Base-by-base conservation (phyloP, 495 filamentous ascomycete species). In the Annulohypoxylon maeteangense region DNA sequence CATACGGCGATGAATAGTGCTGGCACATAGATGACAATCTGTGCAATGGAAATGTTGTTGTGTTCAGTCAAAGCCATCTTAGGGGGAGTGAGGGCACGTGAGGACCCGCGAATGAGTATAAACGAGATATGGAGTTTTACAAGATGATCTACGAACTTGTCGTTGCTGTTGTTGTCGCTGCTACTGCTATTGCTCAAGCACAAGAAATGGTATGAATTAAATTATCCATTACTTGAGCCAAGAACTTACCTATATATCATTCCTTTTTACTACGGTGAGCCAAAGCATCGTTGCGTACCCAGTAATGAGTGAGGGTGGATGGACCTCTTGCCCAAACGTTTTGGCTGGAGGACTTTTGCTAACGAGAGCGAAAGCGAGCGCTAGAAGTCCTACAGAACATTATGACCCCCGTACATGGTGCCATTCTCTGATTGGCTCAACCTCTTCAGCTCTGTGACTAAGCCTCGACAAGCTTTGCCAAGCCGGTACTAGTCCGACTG, bases 1-100 rank as follows among this genome's bases (percentile, higher is more conserved):
- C 74, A 60, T 53, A 75, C 64, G 38, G 74, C 77, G 38, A 78
- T 20, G 36, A 67, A 27, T 7, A 82, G 65, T 32, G 65, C 25
- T 7, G 75, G 75, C 5, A 59, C 7, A 61, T 74, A 82, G 58
- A 81, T 14, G n/a, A 65, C 38, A 44, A 82, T 70, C 44, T 77
- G 54, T 7, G 74, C 77, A 44, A 81, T 79, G 8, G 80, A 68
- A 59, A 81, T 80, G 36, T 61, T 36, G 73, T 80, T 62, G 29
- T 61, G 66, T 34, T 74, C 74, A 40, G 48, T 71, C 25, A 79
- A 44, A 14, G 59, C 65, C 75, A 78, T 74, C 47, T 60, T 57
- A 29, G 5, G 29, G 16, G 25, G 16, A n/a, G 38, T 3, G 44
- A 23, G 3, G 3, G 12, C 11, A 32, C n/a, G 38, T 57, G 56